Evolutionary conservation across 768 basidiomycete genomes (phyloP).

Genomic region (Lactarius psammicola): DNA sequence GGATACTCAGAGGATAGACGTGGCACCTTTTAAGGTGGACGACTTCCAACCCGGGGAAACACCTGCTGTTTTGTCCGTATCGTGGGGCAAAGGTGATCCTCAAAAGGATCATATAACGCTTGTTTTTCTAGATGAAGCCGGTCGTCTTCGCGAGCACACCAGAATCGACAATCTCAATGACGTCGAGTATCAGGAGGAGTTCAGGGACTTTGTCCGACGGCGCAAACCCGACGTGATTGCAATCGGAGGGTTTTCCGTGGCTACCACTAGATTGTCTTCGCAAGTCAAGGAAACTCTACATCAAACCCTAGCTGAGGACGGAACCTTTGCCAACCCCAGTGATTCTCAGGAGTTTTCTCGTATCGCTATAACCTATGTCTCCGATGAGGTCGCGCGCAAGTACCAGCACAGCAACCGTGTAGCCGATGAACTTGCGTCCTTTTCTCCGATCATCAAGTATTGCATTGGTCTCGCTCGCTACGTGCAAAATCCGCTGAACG

Average conservation of each 20-base stretch:
- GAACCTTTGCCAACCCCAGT: conserved; percentile 19
- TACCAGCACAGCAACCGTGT: conserved; percentile 91
- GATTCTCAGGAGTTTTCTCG: conserved; percentile 42
- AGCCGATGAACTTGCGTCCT: conserved; percentile 73
- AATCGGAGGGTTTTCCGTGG: conserved; percentile 83
- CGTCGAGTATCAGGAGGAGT: conserved; percentile 63
- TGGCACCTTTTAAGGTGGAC: conserved; percentile 65
- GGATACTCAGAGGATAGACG: conserved; percentile 67
- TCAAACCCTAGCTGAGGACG: conserved; percentile 14
- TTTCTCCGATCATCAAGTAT: conserved; percentile 81
- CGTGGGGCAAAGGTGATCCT: conserved; percentile 95
- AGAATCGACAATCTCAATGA: conserved; percentile 87
- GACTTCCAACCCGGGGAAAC: conserved; percentile 69
- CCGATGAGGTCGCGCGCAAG: conserved; percentile 90
- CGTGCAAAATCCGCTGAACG: conserved; percentile 89
- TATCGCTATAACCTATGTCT: conserved; percentile 77
- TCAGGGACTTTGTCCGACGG: conserved; percentile 76
- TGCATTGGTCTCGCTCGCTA: conserved; percentile 94
- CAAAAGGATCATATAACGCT: conserved; percentile 84
- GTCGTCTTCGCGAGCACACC: conserved; percentile 85
- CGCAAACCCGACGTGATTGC: conserved; percentile 87
- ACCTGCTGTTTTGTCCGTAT: conserved; percentile 81
- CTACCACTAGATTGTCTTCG: conserved; percentile 68
- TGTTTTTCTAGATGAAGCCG: conserved; percentile 84
- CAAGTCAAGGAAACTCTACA: conserved; percentile 58